phyloP scores from a whole-genome alignment of 306 rosid species.

The Corylus heterophylla region DNA sequence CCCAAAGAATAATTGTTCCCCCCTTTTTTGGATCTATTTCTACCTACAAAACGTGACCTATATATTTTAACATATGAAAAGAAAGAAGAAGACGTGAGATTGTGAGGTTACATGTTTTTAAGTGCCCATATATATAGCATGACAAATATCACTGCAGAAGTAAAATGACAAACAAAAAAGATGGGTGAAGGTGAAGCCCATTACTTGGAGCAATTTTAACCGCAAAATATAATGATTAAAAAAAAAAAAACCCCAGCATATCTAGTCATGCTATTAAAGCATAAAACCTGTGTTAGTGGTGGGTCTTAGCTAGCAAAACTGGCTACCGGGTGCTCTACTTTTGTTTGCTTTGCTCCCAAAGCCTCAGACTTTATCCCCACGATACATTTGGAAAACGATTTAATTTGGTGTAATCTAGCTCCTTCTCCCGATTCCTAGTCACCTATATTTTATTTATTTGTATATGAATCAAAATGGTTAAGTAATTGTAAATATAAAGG shows the following conservation, averaged over 20 bases:
- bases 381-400: constrained; percentile 33
- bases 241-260: neutral
- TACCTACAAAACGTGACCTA: too few species aligned
- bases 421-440: neutral
- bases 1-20: too few species aligned
- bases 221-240: neutral
- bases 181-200: neutral
- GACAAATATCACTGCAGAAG: neutral
- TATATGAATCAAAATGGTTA: neutral
- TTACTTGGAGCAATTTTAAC: constrained; percentile 9
- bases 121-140: neutral
- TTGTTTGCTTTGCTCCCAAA: neutral
- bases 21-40: too few species aligned
- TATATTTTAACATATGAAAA: too few species aligned
- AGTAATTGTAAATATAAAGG: neutral
- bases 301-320: constrained; percentile 43
- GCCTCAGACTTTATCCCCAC: constrained; percentile 8
- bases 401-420: constrained; percentile 19
- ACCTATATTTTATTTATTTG: neutral
- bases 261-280: constrained; percentile 15
- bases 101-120: neutral
- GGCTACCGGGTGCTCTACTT: constrained; percentile 5
- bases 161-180: neutral
- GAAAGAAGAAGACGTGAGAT: neutral
- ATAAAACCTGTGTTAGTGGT: constrained; percentile 46